Conservation (phyloP, 73 alveolate species). For the Stentor roeselii region DNA sequence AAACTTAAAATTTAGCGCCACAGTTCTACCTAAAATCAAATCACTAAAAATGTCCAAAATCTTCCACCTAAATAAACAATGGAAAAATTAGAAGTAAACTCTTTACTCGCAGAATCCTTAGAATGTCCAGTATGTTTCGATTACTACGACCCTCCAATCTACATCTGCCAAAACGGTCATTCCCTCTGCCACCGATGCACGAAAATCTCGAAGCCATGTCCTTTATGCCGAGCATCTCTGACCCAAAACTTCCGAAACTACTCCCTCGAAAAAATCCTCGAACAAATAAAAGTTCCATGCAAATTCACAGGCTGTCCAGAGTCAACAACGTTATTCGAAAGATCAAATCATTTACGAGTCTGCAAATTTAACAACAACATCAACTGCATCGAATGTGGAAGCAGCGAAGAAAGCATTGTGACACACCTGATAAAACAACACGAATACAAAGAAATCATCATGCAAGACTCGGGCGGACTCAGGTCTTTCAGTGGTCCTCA, state of each 20-base stretch:
- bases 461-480: conserved; percentile 1
- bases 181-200: not conserved
- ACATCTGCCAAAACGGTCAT: not conserved
- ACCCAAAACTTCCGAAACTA: not conserved
- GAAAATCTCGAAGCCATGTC: not conserved
- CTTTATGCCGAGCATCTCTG: not conserved
- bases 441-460: not conserved
- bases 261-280: not conserved
- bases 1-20: too few relatives aligned
- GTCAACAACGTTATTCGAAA: not conserved
- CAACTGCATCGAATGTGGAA: not conserved
- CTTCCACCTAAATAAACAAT: not conserved
- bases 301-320: not conserved
- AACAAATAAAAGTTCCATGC: not conserved
- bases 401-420: not conserved
- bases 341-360: not conserved
- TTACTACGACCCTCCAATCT: conserved; percentile 6
- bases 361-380: not conserved
- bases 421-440: not conserved
- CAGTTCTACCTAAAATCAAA: too few relatives aligned
- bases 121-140: conserved; percentile 1
- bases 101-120: not conserved
- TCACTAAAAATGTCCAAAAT: too few relatives aligned
- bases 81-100: not conserved
- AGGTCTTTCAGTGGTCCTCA: not conserved